Evolutionary conservation across 2,329 filamentous ascomycete species (phyloP).

Genomic region (Diaporthe vexans): DNA sequence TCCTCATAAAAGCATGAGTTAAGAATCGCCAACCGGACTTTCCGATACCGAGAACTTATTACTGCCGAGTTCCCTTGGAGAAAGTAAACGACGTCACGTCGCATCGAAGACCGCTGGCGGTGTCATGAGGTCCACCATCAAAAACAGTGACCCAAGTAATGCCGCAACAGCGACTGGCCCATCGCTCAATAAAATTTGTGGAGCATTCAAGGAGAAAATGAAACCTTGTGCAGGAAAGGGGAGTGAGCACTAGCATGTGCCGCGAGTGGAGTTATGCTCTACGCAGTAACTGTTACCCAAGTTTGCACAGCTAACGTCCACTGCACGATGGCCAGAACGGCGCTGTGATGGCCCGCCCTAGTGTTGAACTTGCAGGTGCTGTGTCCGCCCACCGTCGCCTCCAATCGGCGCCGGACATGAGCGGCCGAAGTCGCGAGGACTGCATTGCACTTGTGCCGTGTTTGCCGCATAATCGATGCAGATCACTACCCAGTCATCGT

Average conservation of each 20-base stretch:
- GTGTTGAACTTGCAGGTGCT: not conserved
- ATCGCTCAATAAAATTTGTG: not conserved
- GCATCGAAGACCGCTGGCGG: not conserved
- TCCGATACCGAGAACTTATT: not conserved
- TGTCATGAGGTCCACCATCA: not conserved
- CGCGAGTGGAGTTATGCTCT: not conserved
- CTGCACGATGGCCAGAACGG: too few relatives aligned
- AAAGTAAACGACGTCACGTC: not conserved
- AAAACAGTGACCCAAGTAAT: not conserved
- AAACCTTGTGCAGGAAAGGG: slow-evolving; percentile 2
- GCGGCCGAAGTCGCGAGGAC: slow-evolving; percentile 14
- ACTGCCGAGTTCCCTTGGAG: not conserved
- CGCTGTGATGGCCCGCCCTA: not conserved
- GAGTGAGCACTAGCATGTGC: not conserved
- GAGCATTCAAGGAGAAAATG: not conserved
- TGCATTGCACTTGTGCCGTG: not conserved
- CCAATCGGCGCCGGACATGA: not conserved
- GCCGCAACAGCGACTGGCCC: not conserved
- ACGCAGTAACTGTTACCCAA: not conserved
- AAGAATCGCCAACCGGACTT: not conserved
- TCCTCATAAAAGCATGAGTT: slow-evolving; percentile 1
- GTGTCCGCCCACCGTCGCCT: not conserved
- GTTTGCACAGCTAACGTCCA: not conserved
- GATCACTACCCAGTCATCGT: not conserved
- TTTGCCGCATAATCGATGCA: not conserved